Base-by-base conservation (phyloP, 495 filamentous ascomycete species). In the Aspergillus carlsbadensis region DNA sequence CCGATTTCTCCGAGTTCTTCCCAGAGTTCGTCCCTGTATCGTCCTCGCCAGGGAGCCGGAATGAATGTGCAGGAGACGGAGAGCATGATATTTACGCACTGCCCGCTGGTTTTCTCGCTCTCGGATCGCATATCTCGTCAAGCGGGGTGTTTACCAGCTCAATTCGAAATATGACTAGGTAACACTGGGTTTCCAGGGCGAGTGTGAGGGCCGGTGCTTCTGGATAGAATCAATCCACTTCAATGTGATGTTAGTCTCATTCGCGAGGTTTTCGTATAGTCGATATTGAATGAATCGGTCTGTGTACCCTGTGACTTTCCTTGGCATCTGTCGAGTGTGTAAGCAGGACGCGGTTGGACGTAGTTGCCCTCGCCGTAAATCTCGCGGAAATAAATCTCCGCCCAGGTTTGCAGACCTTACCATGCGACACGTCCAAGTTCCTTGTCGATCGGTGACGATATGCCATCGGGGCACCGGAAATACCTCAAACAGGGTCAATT, bases 31-130 rank as follows among this genome's bases (percentile, higher is more conserved):
- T n/a, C 15, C 17, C 31, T 36, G 46, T 49, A 18, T 29, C 48
- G 7, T 40, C 33, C 6, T 5, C 18, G 6, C 37, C 49, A 17
- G 49, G 24, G 36, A 26, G 11, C 36, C 22, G 36, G 31, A 22
- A 52, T 31, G 35, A 22, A 20, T 13, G 24, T 39, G 1, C 13
- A 22, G 34, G 47, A 42, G 17, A 52, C 22, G 18, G 36, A 33
- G 47, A 26, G 20, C n/a, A n/a, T n/a, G 36, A 17, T 31, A 22
- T 22, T 0, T 52, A 52, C 36, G 49, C 15, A 14, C 36, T 26
- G 3, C 47, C 49, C n/a, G 37, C 35, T 40, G 37, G 40, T 52
- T 17, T 52, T 42, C 7, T 52, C 37, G 36, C 48, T 39, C 48
- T 40, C 21, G 36, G 13, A 29, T 40, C 48, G 13, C 22, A 29